These are phyloP conservation scores for Tetrahymena borealis DNA, from an alignment of 73 alveolate species.

Conservation along the genomic window DNA sequence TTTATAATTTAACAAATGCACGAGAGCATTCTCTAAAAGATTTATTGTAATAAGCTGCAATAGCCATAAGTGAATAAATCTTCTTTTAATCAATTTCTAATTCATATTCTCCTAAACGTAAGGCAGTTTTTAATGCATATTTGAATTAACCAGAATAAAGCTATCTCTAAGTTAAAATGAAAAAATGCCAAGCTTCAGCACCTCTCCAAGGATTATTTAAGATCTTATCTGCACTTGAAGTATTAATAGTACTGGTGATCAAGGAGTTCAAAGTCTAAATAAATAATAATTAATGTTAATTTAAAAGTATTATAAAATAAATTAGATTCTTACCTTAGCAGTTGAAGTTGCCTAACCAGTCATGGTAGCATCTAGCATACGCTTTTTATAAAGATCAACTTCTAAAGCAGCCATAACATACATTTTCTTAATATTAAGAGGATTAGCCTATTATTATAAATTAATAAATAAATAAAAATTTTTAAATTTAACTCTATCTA, in stretches of 20 bases:
- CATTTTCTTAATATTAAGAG: constrained; percentile 86
- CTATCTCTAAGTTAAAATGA: constrained; percentile 90
- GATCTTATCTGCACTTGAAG: constrained; percentile 82
- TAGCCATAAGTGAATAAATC: constrained; percentile 89
- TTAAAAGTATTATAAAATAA: too few species aligned
- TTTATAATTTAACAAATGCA: constrained; percentile 94
- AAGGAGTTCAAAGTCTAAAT: constrained; percentile 9
- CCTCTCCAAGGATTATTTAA: constrained; percentile 98
- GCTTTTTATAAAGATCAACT: constrained; percentile 84
- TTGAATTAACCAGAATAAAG: constrained; percentile 91
- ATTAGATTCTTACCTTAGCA: constrained; percentile 59
- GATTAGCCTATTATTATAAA: constrained; percentile 62
- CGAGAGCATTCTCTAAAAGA: constrained; percentile 95
- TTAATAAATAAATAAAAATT: neutral
- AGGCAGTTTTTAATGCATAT: constrained; percentile 92
- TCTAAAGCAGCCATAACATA: constrained; percentile 95
- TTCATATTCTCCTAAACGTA: constrained; percentile 93
- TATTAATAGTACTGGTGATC: constrained; percentile 23
- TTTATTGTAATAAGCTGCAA: constrained; percentile 86
- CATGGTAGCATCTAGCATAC: constrained; percentile 93
- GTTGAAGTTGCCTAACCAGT: constrained; percentile 89
- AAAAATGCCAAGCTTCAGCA: constrained; percentile 99
- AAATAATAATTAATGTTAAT: neutral
- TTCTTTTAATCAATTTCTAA: constrained; percentile 88
- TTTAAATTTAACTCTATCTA: neutral